Conservation (phyloP, 2,329 filamentous ascomycete genomes). For the Xylaria sp. region DNA sequence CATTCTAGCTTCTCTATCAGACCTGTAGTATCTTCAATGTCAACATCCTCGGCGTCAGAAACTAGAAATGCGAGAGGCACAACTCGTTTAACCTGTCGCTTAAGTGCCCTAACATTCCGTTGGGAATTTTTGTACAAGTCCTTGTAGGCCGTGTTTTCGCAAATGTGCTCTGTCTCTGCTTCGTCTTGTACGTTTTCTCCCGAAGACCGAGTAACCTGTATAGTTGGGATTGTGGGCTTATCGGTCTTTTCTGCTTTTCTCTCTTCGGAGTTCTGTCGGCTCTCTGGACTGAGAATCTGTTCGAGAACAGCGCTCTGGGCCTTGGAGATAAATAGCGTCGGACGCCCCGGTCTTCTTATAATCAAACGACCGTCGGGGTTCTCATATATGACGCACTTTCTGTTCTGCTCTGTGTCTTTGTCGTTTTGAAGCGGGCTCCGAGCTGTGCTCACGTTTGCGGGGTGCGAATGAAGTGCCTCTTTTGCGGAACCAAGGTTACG, state of each 20-base stretch:
- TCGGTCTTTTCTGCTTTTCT: background rate
- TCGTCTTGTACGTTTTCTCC: slow-evolving; percentile 4
- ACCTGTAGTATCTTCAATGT: slow-evolving; percentile 8
- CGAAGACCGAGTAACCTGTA: slow-evolving; percentile 20
- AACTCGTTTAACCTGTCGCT: background rate
- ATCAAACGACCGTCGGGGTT: background rate
- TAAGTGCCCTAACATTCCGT: background rate
- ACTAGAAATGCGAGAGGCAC: slow-evolving; percentile 28
- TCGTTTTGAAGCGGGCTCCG: background rate
- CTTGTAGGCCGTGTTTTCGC: background rate
- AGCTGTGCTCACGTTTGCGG: background rate
- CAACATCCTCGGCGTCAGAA: slow-evolving; percentile 26
- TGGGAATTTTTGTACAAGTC: background rate
- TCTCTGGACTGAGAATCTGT: slow-evolving; percentile 24
- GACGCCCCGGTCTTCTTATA: background rate
- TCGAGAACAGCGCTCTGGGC: background rate
- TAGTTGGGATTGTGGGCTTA: slow-evolving; percentile 6
- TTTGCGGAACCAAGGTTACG: slow-evolving; percentile 24
- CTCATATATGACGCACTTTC: background rate
- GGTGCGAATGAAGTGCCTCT: slow-evolving; percentile 36
- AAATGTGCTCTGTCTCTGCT: background rate
- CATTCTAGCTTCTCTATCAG: slow-evolving; percentile 19
- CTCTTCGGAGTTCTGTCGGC: slow-evolving; percentile 6
- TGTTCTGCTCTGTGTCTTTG: background rate
- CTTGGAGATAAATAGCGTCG: slow-evolving; percentile 1